Evolutionary conservation across 208 protist genomes (phyloP), one percentile per base, ranked within the genome.

Genomic region (Balamuthia mandrillaris): DNA sequence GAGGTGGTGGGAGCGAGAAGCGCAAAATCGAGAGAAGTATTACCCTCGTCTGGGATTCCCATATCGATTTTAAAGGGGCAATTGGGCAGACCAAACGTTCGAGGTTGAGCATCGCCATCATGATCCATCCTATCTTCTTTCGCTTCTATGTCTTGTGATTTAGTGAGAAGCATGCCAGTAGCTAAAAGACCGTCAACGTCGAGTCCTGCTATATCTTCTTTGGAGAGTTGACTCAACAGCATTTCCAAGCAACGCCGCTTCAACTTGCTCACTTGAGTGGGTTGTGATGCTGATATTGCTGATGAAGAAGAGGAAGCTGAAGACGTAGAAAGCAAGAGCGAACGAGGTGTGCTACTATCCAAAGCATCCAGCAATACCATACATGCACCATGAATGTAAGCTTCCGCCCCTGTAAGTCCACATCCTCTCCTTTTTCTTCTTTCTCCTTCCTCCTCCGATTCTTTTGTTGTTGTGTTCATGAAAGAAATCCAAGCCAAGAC

Each of bases 311-410:
- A 42, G 14, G 61, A 45, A 18, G 61, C 5, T 5, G 61, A 42
- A 18, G 63, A 33, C 12, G 39, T 14, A 24, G 24, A 27, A 10
- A 35, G 47, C 1, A 44, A 24, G 27, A 44, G 72, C 0, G 72
- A 81, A 4, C 52, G 24, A 31, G 79, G 72, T 2, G 37, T 29
- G 21, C 79, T 58, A 37, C 58, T 60, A 37, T 39, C 45, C 58
- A 99, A 88, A 78, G 95, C 97, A 85, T 99, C 98, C 7, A 99
- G 88, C 44, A 99, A 93, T 14, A 98, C 96, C 24, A 98, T 88
- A 79, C 96, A 96, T 3, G 97, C 94, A 42, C 97, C 97, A 70
- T 99, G 97, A 44, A 98, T 72, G 88, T 97, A 98, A 3, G 33
- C 12, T 49, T 81, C 52, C 72, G 49, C 56, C 47, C 16, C 47